These are phyloP conservation scores for Exsudoporus frostii DNA, from an alignment of 768 basidiomycete genomes.

Conservation along the genomic window DNA sequence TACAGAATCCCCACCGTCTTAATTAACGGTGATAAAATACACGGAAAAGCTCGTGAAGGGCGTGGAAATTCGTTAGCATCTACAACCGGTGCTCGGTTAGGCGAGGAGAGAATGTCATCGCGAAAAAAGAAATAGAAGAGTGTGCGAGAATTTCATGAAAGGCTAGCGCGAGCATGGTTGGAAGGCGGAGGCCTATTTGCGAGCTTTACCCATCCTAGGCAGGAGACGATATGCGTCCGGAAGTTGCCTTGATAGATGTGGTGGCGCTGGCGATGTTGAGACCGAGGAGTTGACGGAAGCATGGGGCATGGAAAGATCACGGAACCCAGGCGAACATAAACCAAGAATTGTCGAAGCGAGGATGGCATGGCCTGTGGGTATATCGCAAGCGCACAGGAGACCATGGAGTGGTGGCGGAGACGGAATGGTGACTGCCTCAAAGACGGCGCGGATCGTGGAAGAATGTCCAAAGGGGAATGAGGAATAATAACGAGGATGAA, in stretches of 20 bases:
- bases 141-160: slow-evolving; percentile 10
- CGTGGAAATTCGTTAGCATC: slow-evolving; percentile 28
- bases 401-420: slow-evolving; percentile 9
- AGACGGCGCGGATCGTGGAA: slow-evolving; percentile 15
- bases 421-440: slow-evolving; percentile 16
- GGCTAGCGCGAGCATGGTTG: slow-evolving; percentile 1
- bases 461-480: slow-evolving; percentile 24
- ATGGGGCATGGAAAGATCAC: slow-evolving; percentile 21
- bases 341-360: slow-evolving; percentile 15
- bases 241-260: slow-evolving; percentile 13
- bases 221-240: slow-evolving; percentile 8
- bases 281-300: slow-evolving; percentile 26
- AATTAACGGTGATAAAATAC: slow-evolving; percentile 28
- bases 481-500: slow-evolving; percentile 21
- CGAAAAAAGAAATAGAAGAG: slow-evolving; percentile 2
- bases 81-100: slow-evolving; percentile 9
- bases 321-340: slow-evolving; percentile 21
- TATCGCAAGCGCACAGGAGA: slow-evolving; percentile 16
- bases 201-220: not conserved
- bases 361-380: slow-evolving; percentile 20
- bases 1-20: slow-evolving; percentile 28
- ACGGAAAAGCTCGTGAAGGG: slow-evolving; percentile 24
- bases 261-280: slow-evolving; percentile 2
- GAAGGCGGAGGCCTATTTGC: not conserved
- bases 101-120: slow-evolving; percentile 1